Evolutionary conservation across 805 yeast genomes (phyloP).

Genomic region (Metschnikowia colocasiae): DNA sequence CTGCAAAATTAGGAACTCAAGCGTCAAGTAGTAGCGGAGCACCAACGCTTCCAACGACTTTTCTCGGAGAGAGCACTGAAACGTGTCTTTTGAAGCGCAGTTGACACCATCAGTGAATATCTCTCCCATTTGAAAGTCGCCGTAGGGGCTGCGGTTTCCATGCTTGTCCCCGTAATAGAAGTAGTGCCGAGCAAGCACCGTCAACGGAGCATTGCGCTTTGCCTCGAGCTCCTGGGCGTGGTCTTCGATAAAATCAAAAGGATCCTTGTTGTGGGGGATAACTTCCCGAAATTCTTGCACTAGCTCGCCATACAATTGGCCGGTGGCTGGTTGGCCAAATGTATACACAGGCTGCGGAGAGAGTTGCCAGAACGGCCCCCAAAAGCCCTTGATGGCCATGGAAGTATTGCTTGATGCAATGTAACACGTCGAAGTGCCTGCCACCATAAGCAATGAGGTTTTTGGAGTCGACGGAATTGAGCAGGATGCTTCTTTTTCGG

Average conservation of each 20-base stretch:
- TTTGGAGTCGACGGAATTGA: background rate
- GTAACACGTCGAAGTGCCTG: conserved; percentile 62
- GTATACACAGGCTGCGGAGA: conserved; percentile 38
- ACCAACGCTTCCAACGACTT: conserved; percentile 32
- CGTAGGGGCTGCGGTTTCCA: conserved; percentile 58
- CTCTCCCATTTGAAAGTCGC: conserved; percentile 48
- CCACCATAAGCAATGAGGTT: conserved; percentile 44
- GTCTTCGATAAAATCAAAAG: conserved; percentile 20
- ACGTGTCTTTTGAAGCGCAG: conserved; percentile 9
- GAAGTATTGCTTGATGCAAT: conserved; percentile 25
- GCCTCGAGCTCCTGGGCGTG: conserved; percentile 23
- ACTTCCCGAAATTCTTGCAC: conserved; percentile 29
- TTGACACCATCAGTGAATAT: conserved; percentile 45
- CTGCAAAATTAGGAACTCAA: conserved; percentile 54
- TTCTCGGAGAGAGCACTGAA: conserved; percentile 17
- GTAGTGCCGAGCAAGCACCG: conserved; percentile 31
- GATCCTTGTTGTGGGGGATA: conserved; percentile 4
- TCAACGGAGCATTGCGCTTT: conserved; percentile 19
- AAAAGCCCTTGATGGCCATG: conserved; percentile 42
- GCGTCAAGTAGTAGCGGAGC: conserved; percentile 40
- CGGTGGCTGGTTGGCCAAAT: conserved; percentile 60
- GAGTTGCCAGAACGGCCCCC: conserved; percentile 57
- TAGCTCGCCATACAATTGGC: conserved; percentile 47
- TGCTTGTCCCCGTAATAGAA: conserved; percentile 53
- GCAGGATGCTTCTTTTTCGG: background rate